Conservation (phyloP, 345 rosid species). For the Litchi chinensis region DNA sequence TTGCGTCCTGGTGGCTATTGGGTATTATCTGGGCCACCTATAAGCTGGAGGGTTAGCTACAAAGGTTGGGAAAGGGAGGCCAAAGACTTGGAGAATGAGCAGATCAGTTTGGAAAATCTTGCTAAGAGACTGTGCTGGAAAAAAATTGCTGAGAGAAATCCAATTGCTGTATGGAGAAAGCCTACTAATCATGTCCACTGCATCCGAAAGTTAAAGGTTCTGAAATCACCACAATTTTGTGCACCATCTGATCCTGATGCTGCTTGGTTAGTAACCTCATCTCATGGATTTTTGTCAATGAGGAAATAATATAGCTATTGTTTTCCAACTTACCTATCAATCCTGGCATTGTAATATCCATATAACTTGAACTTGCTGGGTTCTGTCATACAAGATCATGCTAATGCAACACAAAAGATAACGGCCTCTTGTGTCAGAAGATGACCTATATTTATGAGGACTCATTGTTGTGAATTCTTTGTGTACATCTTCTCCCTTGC, state of each 20-base stretch:
- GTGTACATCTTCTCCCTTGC: too few species aligned
- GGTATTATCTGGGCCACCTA: slow-evolving; percentile 76
- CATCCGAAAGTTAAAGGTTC: slow-evolving; percentile 36
- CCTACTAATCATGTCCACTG: slow-evolving; percentile 63
- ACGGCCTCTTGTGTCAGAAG: too few species aligned
- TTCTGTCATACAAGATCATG: neutral
- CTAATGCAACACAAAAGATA: too few species aligned
- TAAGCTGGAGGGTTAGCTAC: slow-evolving; percentile 44
- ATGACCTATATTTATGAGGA: too few species aligned
- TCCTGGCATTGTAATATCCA: too few species aligned
- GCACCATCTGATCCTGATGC: slow-evolving; percentile 41
- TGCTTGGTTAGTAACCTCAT: slow-evolving; percentile 51
- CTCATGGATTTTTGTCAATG: neutral
- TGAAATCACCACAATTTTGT: slow-evolving; percentile 47
- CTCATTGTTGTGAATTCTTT: too few species aligned
- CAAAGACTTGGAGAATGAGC: slow-evolving; percentile 51
- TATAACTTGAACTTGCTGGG: neutral
- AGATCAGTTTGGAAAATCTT: slow-evolving; percentile 50
- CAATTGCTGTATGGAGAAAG: slow-evolving; percentile 66
- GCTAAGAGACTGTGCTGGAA: slow-evolving; percentile 68
- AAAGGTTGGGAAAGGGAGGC: slow-evolving; percentile 49
- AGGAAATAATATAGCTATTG: neutral
- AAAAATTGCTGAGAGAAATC: slow-evolving; percentile 55
- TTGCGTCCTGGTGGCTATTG: slow-evolving; percentile 72
- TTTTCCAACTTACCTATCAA: neutral